Conservation (phyloP, 352 stramenopile genomes). For the Pythium brachiatum region DNA sequence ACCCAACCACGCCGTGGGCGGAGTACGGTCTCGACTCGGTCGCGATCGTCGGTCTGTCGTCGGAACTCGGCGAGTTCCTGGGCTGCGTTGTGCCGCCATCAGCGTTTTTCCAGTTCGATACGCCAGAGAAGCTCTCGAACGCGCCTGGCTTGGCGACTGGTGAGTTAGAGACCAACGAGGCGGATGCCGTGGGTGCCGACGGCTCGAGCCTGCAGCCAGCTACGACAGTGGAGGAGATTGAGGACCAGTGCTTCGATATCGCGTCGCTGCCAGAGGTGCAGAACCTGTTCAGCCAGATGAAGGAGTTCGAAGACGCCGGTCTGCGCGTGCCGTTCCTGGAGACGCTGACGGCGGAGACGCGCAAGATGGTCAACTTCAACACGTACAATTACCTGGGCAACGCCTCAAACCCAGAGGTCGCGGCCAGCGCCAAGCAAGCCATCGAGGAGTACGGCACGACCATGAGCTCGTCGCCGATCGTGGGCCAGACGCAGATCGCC, state of each 20-base stretch:
- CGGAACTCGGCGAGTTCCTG: conserved; percentile 40
- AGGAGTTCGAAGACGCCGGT: conserved; percentile 69
- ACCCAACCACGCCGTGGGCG: conserved; percentile 29
- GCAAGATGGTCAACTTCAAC: conserved; percentile 82
- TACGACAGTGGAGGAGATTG: conserved; percentile 54
- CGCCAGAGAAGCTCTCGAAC: conserved; percentile 28
- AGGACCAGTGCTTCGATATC: conserved; percentile 66
- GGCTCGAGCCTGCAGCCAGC: conserved; percentile 27
- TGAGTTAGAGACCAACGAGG: conserved; percentile 22
- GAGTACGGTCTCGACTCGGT: conserved; percentile 37
- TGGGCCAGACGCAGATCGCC: conserved; percentile 71
- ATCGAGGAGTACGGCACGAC: conserved; percentile 75
- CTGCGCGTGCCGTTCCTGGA: conserved; percentile 70
- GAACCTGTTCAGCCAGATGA: conserved; percentile 61
- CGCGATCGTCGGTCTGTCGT: conserved; percentile 37
- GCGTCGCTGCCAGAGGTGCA: conserved; percentile 64
- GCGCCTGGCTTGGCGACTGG: conserved; percentile 34
- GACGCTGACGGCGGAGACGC: conserved; percentile 63
- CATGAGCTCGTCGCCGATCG: conserved; percentile 81
- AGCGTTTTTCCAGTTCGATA: conserved; percentile 43
- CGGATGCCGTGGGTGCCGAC: conserved; percentile 1
- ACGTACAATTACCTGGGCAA: conserved; percentile 87
- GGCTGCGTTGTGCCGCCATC: conserved; percentile 39
- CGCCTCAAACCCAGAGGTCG: conserved; percentile 52
- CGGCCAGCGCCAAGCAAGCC: conserved; percentile 47